Base-by-base conservation (phyloP, 306 rosid species). In the Geum urbanum region DNA sequence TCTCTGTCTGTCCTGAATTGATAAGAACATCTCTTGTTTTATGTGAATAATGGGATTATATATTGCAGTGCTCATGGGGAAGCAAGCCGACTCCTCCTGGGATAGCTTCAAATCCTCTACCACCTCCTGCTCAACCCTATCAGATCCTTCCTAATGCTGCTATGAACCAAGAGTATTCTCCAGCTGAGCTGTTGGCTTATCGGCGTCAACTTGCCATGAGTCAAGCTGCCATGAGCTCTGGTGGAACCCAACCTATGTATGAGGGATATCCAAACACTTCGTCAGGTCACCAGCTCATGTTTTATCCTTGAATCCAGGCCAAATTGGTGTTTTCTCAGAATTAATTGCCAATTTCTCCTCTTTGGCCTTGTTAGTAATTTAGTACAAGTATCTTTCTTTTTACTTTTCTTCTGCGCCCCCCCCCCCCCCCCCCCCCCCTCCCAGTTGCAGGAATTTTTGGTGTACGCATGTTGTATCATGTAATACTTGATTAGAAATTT, bases 81-180 rank as follows among this genome's bases (percentile, higher is more conserved):
- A 91, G 89, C 87, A 91, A 88, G 76, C 97, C 95, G n/a, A 91
- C 95, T 56, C 92, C 88, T 41, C 86, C 87, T 0, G 97, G 95
- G 74, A 81, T 87, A 19, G 77, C 77, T 69, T 91, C 97, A 27
- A 71, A 83, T 24, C 97, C 95, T 50, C 88, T 88, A 53, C 89
- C 92, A 1, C 89, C 89, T 6, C 92, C 97, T 2, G 27, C 81
- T 60, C 91, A 88, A 70, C 87, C 91, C 20, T 88, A 86, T 74
- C 95, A 84, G 75, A 72, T 88, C 41, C 89, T 88, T 74, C 89
- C 91, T 4, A 73, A 79, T 54, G 83, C 86, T 2, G 83, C 86
- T 57, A 78, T 88, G 84, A 88, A 88, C 81, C 95, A 80, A 71
- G 89, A 86, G 71, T 86, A 84, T 77, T 84, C 95, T 72, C 83